Conservation (phyloP, 2,329 filamentous ascomycete species). For the Botryosphaeria dothidea region DNA sequence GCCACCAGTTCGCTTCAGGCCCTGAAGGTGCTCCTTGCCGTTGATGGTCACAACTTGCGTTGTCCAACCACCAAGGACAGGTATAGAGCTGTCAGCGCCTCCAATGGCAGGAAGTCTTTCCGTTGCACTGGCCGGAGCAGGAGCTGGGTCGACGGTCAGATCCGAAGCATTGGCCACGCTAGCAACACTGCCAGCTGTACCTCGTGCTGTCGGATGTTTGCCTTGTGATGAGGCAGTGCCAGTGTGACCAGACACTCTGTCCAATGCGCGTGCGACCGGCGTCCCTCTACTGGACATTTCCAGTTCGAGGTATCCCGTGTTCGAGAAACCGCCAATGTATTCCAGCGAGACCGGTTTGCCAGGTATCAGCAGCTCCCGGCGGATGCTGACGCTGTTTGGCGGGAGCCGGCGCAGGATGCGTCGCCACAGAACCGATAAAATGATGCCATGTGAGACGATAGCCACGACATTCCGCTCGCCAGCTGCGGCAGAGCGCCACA, state of each 20-base stretch:
- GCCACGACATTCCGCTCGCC: conserved; percentile 51
- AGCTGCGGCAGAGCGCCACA: conserved; percentile 6
- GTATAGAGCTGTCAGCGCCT: neutral
- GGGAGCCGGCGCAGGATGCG: conserved; percentile 60
- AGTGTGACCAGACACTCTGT: neutral
- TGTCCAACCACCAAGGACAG: conserved; percentile 41
- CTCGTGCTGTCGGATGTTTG: neutral
- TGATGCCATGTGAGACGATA: conserved; percentile 80
- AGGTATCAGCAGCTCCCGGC: conserved; percentile 42
- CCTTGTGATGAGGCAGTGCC: neutral
- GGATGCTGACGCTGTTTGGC: conserved; percentile 46
- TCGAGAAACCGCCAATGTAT: conserved; percentile 62
- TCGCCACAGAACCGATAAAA: conserved; percentile 70
- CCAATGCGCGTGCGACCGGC: neutral
- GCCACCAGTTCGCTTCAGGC: conserved; percentile 76
- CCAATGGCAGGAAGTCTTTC: neutral
- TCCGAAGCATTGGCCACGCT: neutral
- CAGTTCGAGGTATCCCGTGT: conserved; percentile 63
- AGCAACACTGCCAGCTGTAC: neutral
- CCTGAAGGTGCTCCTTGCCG: conserved; percentile 67
- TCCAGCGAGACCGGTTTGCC: conserved; percentile 46
- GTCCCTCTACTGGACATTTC: conserved; percentile 27
- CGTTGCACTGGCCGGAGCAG: neutral
- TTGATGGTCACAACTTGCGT: conserved; percentile 65
- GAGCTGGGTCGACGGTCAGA: neutral